phyloP scores from a whole-genome alignment of 768 basidiomycete genomes.

The Tulasnella sp. region DNA sequence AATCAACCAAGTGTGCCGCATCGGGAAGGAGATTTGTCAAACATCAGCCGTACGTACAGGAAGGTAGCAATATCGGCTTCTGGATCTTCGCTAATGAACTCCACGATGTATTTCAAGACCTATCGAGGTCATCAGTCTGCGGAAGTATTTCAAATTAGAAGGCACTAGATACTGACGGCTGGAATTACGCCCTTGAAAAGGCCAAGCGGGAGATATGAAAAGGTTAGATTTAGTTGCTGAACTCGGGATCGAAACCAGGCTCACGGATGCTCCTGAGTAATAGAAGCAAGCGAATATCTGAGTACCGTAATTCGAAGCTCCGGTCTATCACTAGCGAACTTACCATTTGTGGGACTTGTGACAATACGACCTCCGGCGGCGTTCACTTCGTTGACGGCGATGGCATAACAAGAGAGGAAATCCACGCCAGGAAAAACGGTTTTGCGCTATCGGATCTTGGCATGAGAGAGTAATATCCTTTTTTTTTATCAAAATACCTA shows the following conservation, averaged over 20 bases:
- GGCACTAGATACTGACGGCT: constrained; percentile 19
- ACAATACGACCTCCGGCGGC: constrained; percentile 88
- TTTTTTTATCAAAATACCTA: constrained; percentile 31
- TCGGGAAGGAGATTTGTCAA: neutral
- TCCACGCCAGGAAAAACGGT: constrained; percentile 89
- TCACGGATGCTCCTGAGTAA: constrained; percentile 2
- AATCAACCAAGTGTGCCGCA: neutral
- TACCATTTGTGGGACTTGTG: constrained; percentile 88
- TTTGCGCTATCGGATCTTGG: constrained; percentile 39
- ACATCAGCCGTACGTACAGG: constrained; percentile 42
- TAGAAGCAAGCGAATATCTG: neutral
- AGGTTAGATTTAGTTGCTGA: no score
- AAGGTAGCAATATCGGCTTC: constrained; percentile 83
- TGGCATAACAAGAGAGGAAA: constrained; percentile 86
- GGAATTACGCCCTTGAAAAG: constrained; percentile 62
- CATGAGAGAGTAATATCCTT: neutral
- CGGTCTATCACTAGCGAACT: constrained; percentile 33
- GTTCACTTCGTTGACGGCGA: constrained; percentile 45
- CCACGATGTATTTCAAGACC: constrained; percentile 78
- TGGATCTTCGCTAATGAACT: constrained; percentile 86
- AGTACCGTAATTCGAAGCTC: constrained; percentile 13
- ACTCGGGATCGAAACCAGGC: no score
- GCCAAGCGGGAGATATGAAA: neutral
- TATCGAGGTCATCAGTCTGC: constrained; percentile 25
- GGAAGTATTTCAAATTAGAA: neutral